Conservation (phyloP, 108 stramenopile species). For the Epithemia pelagica region DNA sequence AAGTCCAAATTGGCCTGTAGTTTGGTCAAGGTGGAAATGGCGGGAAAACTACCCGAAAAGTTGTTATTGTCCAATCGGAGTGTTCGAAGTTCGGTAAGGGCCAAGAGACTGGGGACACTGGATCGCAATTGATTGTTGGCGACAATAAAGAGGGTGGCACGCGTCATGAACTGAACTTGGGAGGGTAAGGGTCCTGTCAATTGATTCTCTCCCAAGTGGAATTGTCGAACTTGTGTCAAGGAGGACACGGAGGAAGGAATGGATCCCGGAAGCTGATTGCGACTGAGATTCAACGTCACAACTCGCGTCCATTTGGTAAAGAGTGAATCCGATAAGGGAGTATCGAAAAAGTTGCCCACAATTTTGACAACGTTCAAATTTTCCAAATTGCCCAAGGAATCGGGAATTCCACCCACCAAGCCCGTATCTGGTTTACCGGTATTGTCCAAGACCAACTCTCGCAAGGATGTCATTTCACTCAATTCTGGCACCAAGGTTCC, state of each 20-base stretch:
- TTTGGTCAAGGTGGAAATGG: background rate
- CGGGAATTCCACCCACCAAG: background rate
- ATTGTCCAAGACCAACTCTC: background rate
- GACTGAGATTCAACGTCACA: background rate
- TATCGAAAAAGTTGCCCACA: background rate
- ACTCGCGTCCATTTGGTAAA: background rate
- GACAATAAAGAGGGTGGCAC: background rate
- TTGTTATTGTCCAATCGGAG: slow-evolving; percentile 3
- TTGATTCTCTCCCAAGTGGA: background rate
- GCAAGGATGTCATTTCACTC: background rate
- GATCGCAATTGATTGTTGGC: background rate
- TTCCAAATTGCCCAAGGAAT: background rate
- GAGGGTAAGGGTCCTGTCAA: slow-evolving; percentile 12
- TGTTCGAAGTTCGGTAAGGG: background rate
- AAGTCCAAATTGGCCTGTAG: background rate
- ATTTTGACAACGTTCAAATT: background rate
- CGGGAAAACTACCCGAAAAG: slow-evolving; percentile 3
- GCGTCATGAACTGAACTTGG: background rate
- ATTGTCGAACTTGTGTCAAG: background rate
- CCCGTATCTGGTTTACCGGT: background rate
- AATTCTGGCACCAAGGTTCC: background rate
- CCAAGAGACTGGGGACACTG: background rate
- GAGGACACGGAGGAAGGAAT: background rate
- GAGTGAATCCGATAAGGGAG: background rate
- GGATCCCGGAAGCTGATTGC: background rate